Evolutionary conservation across 2,329 filamentous ascomycete species (phyloP).

Genomic region (Venturia asperata): DNA sequence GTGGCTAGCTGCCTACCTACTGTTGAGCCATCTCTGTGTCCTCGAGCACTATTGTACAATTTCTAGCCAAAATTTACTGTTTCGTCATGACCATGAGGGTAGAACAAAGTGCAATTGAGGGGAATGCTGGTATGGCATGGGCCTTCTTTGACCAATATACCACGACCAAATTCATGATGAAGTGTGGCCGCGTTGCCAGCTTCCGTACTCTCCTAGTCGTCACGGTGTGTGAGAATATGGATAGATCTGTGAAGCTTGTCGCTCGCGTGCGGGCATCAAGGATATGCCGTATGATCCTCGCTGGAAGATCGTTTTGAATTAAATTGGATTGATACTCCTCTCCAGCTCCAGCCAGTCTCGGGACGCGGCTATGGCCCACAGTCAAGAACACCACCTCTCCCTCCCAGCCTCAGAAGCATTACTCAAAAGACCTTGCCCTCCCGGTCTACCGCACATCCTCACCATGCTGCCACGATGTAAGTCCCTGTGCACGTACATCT

Average conservation of each 20-base stretch:
- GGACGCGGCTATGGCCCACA: neutral
- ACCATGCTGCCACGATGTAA: slow-evolving; percentile 18
- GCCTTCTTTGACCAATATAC: too few relatives aligned
- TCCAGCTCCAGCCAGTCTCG: neutral
- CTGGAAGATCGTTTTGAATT: neutral
- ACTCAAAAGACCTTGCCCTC: neutral
- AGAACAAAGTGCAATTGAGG: too few relatives aligned
- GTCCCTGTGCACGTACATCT: neutral
- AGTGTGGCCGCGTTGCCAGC: too few relatives aligned
- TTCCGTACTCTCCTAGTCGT: neutral
- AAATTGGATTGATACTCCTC: neutral
- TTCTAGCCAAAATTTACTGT: too few relatives aligned
- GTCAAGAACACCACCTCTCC: slow-evolving; percentile 7
- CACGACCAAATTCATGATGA: too few relatives aligned
- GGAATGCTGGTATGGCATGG: too few relatives aligned
- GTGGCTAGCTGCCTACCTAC: too few relatives aligned
- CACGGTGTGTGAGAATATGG: neutral
- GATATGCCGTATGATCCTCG: neutral
- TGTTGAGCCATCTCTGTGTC: too few relatives aligned
- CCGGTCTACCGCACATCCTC: slow-evolving; percentile 3
- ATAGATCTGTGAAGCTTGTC: neutral
- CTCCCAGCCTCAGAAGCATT: neutral
- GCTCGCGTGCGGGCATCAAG: neutral
- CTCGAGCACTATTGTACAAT: too few relatives aligned
- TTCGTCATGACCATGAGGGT: too few relatives aligned